Percentiles rank a stretch among this genome's conserved stretches.
phyloP scores from a whole-genome alignment of 441 rosid species.

The Euphorbia celastroides region DNA sequence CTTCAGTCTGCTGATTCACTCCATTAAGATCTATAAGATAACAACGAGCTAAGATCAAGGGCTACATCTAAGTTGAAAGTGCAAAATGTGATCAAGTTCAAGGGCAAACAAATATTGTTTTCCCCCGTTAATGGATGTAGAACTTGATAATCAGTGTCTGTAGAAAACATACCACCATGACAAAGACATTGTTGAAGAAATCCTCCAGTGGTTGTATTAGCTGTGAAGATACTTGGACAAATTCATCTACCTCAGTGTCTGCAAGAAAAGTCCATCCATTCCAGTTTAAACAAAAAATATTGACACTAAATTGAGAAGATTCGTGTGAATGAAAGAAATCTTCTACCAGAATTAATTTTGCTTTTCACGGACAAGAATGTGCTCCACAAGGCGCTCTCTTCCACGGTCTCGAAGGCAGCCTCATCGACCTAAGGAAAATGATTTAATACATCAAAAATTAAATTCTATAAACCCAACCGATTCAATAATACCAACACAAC shows the following conservation, averaged over 20 bases:
- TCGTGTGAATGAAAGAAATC: slow-evolving; percentile 1
- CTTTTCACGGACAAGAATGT: slow-evolving; percentile 46
- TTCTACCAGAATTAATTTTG: slow-evolving; percentile 58
- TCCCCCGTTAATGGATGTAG: not conserved
- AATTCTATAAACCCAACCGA: not conserved
- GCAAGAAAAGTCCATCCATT: slow-evolving; percentile 17
- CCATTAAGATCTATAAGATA: not conserved
- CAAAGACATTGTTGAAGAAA: slow-evolving; percentile 83
- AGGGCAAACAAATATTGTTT: not conserved
- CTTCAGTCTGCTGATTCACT: too few relatives aligned
- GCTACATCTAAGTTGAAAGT: too few relatives aligned
- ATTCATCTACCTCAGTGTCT: slow-evolving; percentile 70
- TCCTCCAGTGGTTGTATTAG: slow-evolving; percentile 78
- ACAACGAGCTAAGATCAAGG: too few relatives aligned
- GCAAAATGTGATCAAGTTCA: not conserved
- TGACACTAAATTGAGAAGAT: not conserved
- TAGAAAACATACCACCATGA: slow-evolving; percentile 87
- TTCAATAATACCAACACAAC: not conserved
- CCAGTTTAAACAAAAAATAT: not conserved
- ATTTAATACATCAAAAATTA: not conserved
- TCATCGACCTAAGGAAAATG: slow-evolving; percentile 64
- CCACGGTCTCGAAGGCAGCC: slow-evolving; percentile 58
- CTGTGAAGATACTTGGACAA: slow-evolving; percentile 58
- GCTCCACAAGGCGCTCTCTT: slow-evolving; percentile 76
- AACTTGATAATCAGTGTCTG: not conserved